These are phyloP conservation scores for Sporormia fimetaria DNA, from an alignment of 495 filamentous ascomycete genomes.

Conservation along the genomic window DNA sequence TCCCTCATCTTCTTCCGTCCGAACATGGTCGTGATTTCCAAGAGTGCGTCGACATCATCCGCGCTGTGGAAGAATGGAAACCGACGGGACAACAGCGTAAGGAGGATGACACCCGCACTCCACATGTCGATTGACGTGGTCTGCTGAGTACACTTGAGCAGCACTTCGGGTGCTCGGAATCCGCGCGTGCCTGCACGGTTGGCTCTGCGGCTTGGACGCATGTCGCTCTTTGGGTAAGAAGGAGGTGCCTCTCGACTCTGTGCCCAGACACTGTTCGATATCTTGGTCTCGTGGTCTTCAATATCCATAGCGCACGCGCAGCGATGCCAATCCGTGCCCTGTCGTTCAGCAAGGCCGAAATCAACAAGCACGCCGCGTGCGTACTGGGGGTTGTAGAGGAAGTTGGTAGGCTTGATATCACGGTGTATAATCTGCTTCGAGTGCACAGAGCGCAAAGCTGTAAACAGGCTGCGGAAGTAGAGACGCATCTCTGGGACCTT, in stretches of 20 bases:
- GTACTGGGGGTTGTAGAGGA: conserved; percentile 78
- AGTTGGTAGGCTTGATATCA: conserved; percentile 99
- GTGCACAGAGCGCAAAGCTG: conserved; percentile 74
- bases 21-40: conserved; percentile 93
- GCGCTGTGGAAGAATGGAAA: conserved; percentile 98
- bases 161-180: conserved; percentile 90
- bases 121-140: conserved; percentile 89
- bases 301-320: conserved; percentile 54
- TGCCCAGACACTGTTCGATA: conserved; percentile 34
- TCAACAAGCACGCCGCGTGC: conserved; percentile 85
- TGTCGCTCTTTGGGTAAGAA: conserved; percentile 59
- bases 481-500: conserved; percentile 69
- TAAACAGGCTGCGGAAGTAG: conserved; percentile 83
- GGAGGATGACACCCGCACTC: conserved; percentile 86
- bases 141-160: conserved; percentile 94
- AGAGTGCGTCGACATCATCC: conserved; percentile 92
- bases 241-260: conserved; percentile 31
- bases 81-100: conserved; percentile 77
- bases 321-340: conserved; percentile 59
- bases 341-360: conserved; percentile 84
- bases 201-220: conserved; percentile 72
- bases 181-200: conserved; percentile 95
- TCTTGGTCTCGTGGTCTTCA: conserved; percentile 27
- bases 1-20: conserved; percentile 71
- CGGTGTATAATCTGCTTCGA: conserved; percentile 75